Conservation (phyloP, 805 yeast genomes). For the Monosporozyma unispora region DNA sequence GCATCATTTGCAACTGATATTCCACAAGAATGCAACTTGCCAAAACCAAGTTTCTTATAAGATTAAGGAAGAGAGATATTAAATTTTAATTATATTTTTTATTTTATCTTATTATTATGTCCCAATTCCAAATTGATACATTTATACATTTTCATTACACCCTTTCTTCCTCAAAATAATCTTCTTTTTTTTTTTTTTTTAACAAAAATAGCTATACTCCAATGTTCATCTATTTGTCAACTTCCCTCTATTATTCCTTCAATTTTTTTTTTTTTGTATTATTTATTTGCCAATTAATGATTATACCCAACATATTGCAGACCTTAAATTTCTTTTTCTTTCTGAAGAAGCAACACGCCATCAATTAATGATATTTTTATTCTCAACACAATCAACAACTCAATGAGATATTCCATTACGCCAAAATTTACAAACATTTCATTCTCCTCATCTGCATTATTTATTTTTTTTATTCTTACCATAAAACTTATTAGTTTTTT, state of each 20-base stretch:
- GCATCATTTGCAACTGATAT: slow-evolving; percentile 29
- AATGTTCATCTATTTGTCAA: neutral
- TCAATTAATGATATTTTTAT: neutral
- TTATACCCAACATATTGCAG: neutral
- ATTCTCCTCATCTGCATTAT: neutral
- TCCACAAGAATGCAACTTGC: slow-evolving; percentile 26
- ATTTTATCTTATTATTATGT: neutral
- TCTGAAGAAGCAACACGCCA: neutral
- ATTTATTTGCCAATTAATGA: neutral
- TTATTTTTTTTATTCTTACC: neutral
- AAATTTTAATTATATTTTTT: neutral
- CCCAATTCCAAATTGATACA: neutral
- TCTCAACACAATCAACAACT: neutral
- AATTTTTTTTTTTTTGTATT: neutral
- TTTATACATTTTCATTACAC: neutral
- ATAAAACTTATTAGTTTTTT: too few relatives aligned
- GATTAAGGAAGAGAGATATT: neutral
- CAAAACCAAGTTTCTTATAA: slow-evolving; percentile 27
- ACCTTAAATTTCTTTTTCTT: neutral
- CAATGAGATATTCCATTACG: too few relatives aligned
- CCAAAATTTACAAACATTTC: too few relatives aligned
- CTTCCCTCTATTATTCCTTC: neutral
- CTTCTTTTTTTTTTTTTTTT: neutral
- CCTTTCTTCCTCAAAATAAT: neutral
- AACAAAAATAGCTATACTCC: neutral